phyloP scores from a whole-genome alignment of 2,329 filamentous ascomycete species.

The Ophiostoma sp. region DNA sequence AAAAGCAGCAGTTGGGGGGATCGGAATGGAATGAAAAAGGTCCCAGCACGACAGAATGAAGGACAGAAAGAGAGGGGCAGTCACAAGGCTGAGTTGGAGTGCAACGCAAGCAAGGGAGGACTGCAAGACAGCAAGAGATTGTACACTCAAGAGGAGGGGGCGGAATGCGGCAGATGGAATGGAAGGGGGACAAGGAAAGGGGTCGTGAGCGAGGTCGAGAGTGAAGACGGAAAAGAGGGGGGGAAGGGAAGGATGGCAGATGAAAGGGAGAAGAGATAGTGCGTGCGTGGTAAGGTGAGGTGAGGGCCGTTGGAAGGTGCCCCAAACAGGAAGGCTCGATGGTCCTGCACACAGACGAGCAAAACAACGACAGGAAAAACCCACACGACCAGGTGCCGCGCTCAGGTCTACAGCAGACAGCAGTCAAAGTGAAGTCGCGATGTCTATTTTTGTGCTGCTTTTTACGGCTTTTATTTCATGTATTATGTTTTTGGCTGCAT shows the following conservation, averaged over 20 bases:
- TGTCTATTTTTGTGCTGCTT: not conserved
- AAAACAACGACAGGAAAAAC: not conserved
- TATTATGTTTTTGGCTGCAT: not conserved
- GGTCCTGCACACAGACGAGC: not conserved
- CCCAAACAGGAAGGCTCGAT: slow-evolving; percentile 10
- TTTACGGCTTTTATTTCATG: not conserved
- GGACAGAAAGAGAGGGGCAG: slow-evolving; percentile 4
- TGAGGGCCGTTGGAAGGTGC: not conserved
- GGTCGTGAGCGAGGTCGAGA: not conserved
- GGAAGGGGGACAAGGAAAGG: not conserved
- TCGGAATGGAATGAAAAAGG: not conserved
- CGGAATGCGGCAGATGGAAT: not conserved
- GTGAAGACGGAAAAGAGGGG: not conserved
- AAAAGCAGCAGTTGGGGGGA: not conserved
- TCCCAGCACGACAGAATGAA: not conserved
- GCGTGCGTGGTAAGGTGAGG: too few relatives aligned
- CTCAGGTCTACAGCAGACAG: too few relatives aligned
- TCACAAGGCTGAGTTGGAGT: slow-evolving; percentile 13
- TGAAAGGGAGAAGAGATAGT: not conserved
- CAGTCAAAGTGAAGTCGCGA: too few relatives aligned
- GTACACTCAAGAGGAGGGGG: not conserved
- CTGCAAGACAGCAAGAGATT: too few relatives aligned
- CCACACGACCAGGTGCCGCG: not conserved
- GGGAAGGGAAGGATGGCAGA: not conserved
- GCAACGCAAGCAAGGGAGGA: not conserved